A percentile compares a stretch with the other conserved stretches of the same genome.
Conservation (phyloP, 2,329 filamentous ascomycete genomes). For the Fusarium lateritium region DNA sequence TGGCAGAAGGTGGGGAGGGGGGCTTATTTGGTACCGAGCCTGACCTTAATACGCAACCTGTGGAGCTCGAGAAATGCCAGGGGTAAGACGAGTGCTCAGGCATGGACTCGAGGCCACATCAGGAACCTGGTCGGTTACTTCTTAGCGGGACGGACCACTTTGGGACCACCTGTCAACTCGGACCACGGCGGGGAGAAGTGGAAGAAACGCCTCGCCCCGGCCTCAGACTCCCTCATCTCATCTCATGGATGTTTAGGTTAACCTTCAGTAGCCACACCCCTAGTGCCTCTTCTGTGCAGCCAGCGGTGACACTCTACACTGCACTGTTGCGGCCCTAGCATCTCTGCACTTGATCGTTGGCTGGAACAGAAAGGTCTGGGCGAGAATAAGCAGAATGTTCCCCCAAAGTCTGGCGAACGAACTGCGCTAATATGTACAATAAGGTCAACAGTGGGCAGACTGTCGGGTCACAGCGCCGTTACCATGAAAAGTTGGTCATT, state of each 20-base stretch:
- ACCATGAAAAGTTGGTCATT: slow-evolving; percentile 24
- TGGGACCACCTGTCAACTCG: slow-evolving; percentile 50
- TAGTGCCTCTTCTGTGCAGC: slow-evolving; percentile 36
- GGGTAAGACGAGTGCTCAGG: slow-evolving; percentile 37
- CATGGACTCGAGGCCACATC: slow-evolving; percentile 42
- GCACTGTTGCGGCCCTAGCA: slow-evolving; percentile 37
- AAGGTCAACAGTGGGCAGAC: slow-evolving; percentile 37
- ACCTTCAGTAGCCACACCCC: slow-evolving; percentile 43
- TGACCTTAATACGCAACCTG: slow-evolving; percentile 49
- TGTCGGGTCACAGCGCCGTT: slow-evolving; percentile 32
- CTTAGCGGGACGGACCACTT: slow-evolving; percentile 45
- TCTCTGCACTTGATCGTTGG: slow-evolving; percentile 39
- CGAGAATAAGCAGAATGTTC: slow-evolving; percentile 16
- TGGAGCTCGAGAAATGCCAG: slow-evolving; percentile 45
- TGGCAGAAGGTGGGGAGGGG: slow-evolving; percentile 45
- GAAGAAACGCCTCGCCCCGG: slow-evolving; percentile 46
- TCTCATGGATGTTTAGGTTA: slow-evolving; percentile 12
- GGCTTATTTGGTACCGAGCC: slow-evolving; percentile 48
- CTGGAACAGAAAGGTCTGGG: slow-evolving; percentile 25
- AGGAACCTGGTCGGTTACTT: slow-evolving; percentile 38
- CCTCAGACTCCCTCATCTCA: slow-evolving; percentile 36
- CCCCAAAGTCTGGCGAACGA: slow-evolving; percentile 36
- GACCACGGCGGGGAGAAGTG: slow-evolving; percentile 47
- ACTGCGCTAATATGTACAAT: slow-evolving; percentile 16
- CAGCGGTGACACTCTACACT: slow-evolving; percentile 10